These are phyloP conservation scores for Leishmania gerbilli DNA, from an alignment of 208 protist genomes.

Conservation along the genomic window DNA sequence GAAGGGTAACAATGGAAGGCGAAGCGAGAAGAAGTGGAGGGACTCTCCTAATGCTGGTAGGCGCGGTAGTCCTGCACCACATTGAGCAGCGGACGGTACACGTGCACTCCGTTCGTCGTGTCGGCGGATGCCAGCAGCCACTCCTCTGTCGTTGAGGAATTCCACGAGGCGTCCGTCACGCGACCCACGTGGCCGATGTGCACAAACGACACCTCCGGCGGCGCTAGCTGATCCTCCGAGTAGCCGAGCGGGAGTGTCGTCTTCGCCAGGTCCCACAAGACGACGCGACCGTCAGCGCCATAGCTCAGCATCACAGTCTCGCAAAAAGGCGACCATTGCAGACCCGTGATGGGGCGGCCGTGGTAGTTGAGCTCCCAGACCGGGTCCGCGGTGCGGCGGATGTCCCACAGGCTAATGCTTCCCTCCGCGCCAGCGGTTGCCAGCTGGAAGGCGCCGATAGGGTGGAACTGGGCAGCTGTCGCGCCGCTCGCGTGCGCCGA, in stretches of 20 bases:
- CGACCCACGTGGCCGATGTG: conserved; percentile 96
- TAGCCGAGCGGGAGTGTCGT: conserved; percentile 40
- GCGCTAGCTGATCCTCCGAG: conserved; percentile 49
- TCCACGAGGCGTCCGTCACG: conserved; percentile 95
- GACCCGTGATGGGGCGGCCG: conserved; percentile 40
- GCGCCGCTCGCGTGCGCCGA: conserved; percentile 43
- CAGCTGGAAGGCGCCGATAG: conserved; percentile 50
- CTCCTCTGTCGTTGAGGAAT: conserved; percentile 72
- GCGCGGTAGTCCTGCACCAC: conserved; percentile 49
- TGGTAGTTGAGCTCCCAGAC: conserved; percentile 46
- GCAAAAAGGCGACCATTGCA: conserved; percentile 62
- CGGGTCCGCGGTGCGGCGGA: conserved; percentile 33
- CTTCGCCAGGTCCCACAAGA: conserved; percentile 56
- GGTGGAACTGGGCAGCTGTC: conserved; percentile 58
- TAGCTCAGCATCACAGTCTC: conserved; percentile 48
- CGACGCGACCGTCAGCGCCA: conserved; percentile 57
- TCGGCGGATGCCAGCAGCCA: conserved; percentile 94
- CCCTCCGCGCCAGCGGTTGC: conserved; percentile 48
- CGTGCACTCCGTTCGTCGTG: conserved; percentile 97
- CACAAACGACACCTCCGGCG: conserved; percentile 90
- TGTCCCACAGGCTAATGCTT: conserved; percentile 52
- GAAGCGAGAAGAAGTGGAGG: neutral
- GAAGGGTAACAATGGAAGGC: neutral
- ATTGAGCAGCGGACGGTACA: conserved; percentile 50
- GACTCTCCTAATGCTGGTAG: conserved; percentile 3